A percentile compares a stretch with the other conserved stretches of the same genome.
These are phyloP conservation scores for Yarrowia sp. DNA, from an alignment of 805 yeast species.

Conservation along the genomic window DNA sequence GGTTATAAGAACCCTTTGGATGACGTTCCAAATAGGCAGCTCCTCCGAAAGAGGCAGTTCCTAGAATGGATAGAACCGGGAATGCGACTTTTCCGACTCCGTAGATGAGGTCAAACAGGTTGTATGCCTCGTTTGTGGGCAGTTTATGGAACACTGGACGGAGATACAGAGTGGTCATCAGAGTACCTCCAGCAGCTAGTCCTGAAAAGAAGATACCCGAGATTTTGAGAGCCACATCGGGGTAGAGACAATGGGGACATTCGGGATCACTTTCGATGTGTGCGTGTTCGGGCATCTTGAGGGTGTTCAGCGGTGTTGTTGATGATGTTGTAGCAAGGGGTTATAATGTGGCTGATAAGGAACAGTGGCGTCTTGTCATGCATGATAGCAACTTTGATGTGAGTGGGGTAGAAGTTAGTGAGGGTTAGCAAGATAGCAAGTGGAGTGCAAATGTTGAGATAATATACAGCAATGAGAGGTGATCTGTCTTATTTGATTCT, in stretches of 20 bases:
- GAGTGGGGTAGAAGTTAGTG: not conserved
- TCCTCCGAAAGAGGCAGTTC: conserved; percentile 31
- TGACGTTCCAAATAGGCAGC: conserved; percentile 29
- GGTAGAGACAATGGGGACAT: conserved; percentile 31
- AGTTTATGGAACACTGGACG: conserved; percentile 26
- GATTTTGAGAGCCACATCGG: conserved; percentile 31
- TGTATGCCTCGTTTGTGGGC: conserved; percentile 33
- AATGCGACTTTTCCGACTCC: conserved; percentile 16
- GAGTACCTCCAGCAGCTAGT: conserved; percentile 29
- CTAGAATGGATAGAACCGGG: conserved; percentile 10
- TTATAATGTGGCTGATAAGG: conserved; percentile 21
- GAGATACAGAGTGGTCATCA: conserved; percentile 19
- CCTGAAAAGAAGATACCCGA: conserved; percentile 30
- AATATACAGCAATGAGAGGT: too few relatives aligned
- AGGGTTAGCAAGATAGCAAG: not conserved
- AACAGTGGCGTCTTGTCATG: conserved; percentile 12
- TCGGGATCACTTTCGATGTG: conserved; percentile 31
- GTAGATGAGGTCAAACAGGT: conserved; percentile 12
- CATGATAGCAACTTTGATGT: conserved; percentile 32
- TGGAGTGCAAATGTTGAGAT: too few relatives aligned
- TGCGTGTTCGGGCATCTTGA: conserved; percentile 9
- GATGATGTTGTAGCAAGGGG: conserved; percentile 12
- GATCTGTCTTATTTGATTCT: too few relatives aligned
- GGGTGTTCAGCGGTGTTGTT: not conserved
- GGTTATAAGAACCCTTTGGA: conserved; percentile 27